Percentiles rank a stretch among this genome's conserved stretches.
Evolutionary conservation across 306 rosid genomes (phyloP).

Genomic region (Cercis canadensis): DNA sequence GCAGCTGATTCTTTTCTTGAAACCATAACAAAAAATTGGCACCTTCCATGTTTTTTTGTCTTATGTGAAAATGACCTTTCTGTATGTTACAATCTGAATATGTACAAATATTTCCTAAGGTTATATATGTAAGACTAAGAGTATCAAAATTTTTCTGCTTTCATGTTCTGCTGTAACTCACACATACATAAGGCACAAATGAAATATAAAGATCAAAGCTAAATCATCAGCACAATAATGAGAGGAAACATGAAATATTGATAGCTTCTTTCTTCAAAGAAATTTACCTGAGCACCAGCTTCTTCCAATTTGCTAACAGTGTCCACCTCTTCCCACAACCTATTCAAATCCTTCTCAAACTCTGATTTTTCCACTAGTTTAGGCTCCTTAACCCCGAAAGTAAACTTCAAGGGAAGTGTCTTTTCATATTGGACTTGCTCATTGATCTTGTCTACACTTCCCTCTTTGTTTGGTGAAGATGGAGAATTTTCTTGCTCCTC

Average conservation of each 20-base stretch:
- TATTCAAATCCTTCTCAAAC: conserved; percentile 28
- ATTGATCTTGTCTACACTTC: background rate
- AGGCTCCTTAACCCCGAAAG: background rate
- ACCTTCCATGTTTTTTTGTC: too few species aligned
- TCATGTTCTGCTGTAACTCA: too few species aligned
- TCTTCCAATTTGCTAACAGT: background rate
- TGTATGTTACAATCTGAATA: too few species aligned
- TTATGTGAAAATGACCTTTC: too few species aligned
- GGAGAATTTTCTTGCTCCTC: background rate
- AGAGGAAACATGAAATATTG: conserved; percentile 1
- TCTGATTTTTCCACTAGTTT: conserved; percentile 33
- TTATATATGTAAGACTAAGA: too few species aligned
- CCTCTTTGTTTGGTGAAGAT: background rate
- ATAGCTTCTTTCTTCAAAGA: background rate
- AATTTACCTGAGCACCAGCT: conserved; percentile 29
- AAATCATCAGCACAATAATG: background rate
- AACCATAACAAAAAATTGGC: too few species aligned
- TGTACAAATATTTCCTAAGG: too few species aligned
- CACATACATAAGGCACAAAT: too few species aligned
- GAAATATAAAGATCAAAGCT: conserved; percentile 2
- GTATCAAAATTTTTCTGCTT: too few species aligned
- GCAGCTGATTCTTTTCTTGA: too few species aligned
- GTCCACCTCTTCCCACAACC: conserved; percentile 30
- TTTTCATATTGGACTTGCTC: background rate
- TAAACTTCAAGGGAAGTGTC: background rate